Conservation (phyloP, 495 filamentous ascomycete species). For the Aspergillus affinis region DNA sequence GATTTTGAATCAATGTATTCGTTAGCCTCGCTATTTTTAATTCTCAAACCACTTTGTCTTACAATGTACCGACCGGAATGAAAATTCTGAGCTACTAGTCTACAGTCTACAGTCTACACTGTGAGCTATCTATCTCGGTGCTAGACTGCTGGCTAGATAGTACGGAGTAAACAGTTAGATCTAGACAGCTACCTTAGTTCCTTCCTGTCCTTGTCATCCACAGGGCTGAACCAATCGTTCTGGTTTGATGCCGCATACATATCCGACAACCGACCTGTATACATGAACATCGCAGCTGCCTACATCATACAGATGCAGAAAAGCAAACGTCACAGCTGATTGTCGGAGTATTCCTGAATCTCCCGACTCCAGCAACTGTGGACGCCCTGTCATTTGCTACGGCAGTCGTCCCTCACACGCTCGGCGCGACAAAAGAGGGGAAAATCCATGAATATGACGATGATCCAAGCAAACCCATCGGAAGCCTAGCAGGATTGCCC, state of each 20-base stretch:
- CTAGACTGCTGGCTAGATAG: too few relatives aligned
- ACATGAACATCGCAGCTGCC: too few relatives aligned
- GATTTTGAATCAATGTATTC: too few relatives aligned
- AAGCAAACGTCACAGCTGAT: constrained; percentile 16
- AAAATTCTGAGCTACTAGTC: background rate
- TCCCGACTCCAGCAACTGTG: constrained; percentile 25
- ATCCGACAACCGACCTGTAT: background rate
- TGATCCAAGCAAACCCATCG: background rate
- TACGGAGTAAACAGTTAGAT: too few relatives aligned
- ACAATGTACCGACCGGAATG: background rate
- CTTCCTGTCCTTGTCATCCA: constrained; percentile 12
- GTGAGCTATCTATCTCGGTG: too few relatives aligned
- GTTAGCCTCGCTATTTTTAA: background rate
- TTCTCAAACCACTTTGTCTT: background rate
- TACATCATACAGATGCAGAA: constrained; percentile 15
- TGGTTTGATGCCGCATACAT: background rate
- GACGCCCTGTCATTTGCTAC: constrained; percentile 27
- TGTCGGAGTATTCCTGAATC: constrained; percentile 32
- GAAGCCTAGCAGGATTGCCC: too few relatives aligned
- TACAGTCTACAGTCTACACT: background rate
- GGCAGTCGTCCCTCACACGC: background rate
- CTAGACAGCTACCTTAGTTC: background rate
- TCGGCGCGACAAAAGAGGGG: constrained; percentile 23
- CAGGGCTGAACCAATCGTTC: constrained; percentile 32
- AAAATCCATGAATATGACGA: constrained; percentile 4